Base-by-base conservation (phyloP, 2,329 filamentous ascomycete species). In the Podosphaera aphanis region DNA sequence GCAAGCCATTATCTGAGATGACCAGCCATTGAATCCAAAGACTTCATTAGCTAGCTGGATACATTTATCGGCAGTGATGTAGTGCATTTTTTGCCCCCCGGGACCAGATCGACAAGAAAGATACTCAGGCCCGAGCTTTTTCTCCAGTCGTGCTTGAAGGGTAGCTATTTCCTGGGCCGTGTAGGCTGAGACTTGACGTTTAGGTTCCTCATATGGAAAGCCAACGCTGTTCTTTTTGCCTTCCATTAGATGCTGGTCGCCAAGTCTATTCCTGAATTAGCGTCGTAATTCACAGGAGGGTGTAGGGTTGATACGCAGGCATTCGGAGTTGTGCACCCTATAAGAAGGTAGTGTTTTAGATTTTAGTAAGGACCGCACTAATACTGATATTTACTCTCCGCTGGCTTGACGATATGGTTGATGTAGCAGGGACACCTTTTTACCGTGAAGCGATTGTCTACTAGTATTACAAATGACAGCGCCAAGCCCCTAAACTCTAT, bases 21-120 rank as follows among this genome's bases (percentile, higher is more conserved):
- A 93, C 90, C 90, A 98, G 55, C 86, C 86, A 63, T 94, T 93
- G 67, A 94, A 94, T 8, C 86, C 86, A 64, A 94, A 93, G 1
- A 94, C 78, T 60, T 94, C 83, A 57, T 94, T 94, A 46, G 86
- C 86, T 45, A 94, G 77, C 48, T 83, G 81, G 60, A 98, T 98
- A 58, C 82, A 86, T 65, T 98, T 98, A 59, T 95, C 88, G 1
- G 85, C 86, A n/a, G 85, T 77, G 44, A 98, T 70, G 62, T 98
- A 98, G 60, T 93, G 84, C 16, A 98, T 82, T 59, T 82, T 88
- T 51, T 79, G 74, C 43, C 86, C 86, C 8, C 78, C 80, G 11
- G 85, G 79, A 2, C 90, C 90, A 13, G 80, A 69, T 56, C 90
- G 73, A 37, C 83, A 74, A 2, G 88, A 95, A 48, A 98, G 83